A percentile compares a stretch with the other conserved stretches of the same genome.
These are phyloP conservation scores for Xylaria cubensis DNA, from an alignment of 495 filamentous ascomycete species.

Conservation along the genomic window DNA sequence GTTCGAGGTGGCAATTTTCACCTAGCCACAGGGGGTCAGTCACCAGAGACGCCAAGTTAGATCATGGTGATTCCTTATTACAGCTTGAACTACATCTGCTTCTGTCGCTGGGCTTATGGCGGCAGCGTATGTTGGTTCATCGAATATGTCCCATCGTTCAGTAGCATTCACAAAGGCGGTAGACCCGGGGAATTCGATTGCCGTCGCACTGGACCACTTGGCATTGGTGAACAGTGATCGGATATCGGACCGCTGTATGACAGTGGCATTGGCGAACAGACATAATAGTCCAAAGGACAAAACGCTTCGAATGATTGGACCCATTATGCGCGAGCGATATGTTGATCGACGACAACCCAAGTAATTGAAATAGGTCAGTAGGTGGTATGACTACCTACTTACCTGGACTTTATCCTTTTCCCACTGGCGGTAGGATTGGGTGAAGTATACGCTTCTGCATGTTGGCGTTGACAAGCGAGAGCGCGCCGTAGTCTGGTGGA, in stretches of 20 bases:
- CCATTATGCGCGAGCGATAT: not conserved
- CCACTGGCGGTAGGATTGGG: not conserved
- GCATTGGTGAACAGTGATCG: not conserved
- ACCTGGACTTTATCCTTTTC: not conserved
- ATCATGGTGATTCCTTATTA: not conserved
- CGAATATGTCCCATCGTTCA: not conserved
- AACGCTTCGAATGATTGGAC: not conserved
- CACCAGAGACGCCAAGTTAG: not conserved
- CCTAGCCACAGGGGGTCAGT: not conserved
- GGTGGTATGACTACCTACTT: not conserved
- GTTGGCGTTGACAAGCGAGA: not conserved
- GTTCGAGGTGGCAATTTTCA: constrained; percentile 20
- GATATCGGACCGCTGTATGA: not conserved
- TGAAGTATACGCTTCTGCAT: not conserved
- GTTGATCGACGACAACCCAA: not conserved
- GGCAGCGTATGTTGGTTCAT: not conserved
- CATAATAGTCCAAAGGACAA: not conserved
- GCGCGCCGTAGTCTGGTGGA: not conserved
- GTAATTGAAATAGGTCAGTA: not conserved
- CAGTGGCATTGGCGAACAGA: not conserved
- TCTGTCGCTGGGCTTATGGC: not conserved
- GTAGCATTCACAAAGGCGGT: not conserved
- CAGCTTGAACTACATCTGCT: not conserved
- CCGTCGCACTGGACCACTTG: not conserved
- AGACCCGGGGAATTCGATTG: not conserved